phyloP scores from a whole-genome alignment of 805 yeast genomes.

The Yamadazyma tumulicola region DNA sequence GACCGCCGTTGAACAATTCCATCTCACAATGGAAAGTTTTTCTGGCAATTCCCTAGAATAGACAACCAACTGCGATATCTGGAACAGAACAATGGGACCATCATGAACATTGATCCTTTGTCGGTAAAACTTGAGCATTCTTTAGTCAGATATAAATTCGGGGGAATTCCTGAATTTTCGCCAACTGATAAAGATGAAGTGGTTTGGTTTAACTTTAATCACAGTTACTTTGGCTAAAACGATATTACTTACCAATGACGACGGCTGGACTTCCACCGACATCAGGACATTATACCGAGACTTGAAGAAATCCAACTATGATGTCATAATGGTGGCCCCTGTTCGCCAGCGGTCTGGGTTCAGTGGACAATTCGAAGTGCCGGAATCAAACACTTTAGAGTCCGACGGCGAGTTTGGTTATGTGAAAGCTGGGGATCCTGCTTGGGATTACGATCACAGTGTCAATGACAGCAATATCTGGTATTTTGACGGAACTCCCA shows the following conservation, averaged over 20 bases:
- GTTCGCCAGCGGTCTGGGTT: constrained; percentile 49
- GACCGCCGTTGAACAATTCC: too few relatives aligned
- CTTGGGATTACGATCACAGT: constrained; percentile 50
- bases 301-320: constrained; percentile 46
- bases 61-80: not conserved
- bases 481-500: constrained; percentile 56
- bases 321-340: constrained; percentile 50
- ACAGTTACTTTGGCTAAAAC: constrained; percentile 4
- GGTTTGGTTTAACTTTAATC: not conserved
- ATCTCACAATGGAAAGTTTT: not conserved
- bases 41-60: not conserved
- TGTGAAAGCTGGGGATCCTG: constrained; percentile 46
- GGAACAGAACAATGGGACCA: too few relatives aligned
- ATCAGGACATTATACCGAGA: constrained; percentile 53
- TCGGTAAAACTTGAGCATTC: too few relatives aligned
- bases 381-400: constrained; percentile 35
- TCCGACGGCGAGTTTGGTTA: constrained; percentile 47
- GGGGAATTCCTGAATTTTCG: too few relatives aligned
- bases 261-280: constrained; percentile 54
- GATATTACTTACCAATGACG: constrained; percentile 49
- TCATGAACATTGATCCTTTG: too few relatives aligned
- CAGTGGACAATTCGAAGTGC: constrained; percentile 52
- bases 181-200: too few relatives aligned
- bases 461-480: constrained; percentile 31
- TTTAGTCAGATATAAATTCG: too few relatives aligned